Conservation (phyloP, 768 basidiomycete species). For the Cyathus striatus region DNA sequence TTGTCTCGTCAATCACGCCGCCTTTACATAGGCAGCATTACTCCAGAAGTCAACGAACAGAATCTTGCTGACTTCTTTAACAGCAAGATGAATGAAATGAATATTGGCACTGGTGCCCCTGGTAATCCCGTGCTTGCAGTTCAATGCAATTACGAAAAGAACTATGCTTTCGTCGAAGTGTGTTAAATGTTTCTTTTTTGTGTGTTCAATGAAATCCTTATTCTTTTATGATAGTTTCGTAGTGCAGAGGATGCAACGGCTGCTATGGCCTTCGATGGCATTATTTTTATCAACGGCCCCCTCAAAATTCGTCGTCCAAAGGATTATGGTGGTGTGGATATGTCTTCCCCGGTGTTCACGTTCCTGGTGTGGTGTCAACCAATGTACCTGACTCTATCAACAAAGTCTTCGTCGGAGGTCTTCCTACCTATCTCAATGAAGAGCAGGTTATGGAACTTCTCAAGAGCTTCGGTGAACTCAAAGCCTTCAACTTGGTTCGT, state of each 20-base stretch:
- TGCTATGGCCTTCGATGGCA: constrained; percentile 96
- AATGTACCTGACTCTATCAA: constrained; percentile 97
- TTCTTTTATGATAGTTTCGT: constrained; percentile 67
- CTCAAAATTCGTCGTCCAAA: constrained; percentile 97
- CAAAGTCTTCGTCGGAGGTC: constrained; percentile 95
- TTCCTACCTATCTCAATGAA: constrained; percentile 94
- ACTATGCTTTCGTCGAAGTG: constrained; percentile 98
- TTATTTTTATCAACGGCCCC: constrained; percentile 92
- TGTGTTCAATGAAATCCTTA: constrained; percentile 5
- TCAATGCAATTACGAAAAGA: constrained; percentile 98
- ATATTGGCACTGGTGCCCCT: constrained; percentile 74
- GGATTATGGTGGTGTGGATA: constrained; percentile 84
- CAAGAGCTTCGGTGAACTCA: constrained; percentile 95
- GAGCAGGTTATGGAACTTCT: constrained; percentile 98
- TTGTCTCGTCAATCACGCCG: constrained; percentile 90
- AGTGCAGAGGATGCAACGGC: constrained; percentile 94
- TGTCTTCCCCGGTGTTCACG: constrained; percentile 63
- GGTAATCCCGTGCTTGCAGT: constrained; percentile 92
- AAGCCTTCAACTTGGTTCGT: constrained; percentile 96
- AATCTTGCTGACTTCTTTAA: constrained; percentile 95
- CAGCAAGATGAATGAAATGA: constrained; percentile 90
- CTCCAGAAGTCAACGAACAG: constrained; percentile 89
- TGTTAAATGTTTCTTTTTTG: constrained; percentile 12
- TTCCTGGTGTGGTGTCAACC: constrained; percentile 93
- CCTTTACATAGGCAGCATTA: constrained; percentile 96